Conservation (phyloP, 495 filamentous ascomycete genomes). For the Cladorrhinum samala region DNA sequence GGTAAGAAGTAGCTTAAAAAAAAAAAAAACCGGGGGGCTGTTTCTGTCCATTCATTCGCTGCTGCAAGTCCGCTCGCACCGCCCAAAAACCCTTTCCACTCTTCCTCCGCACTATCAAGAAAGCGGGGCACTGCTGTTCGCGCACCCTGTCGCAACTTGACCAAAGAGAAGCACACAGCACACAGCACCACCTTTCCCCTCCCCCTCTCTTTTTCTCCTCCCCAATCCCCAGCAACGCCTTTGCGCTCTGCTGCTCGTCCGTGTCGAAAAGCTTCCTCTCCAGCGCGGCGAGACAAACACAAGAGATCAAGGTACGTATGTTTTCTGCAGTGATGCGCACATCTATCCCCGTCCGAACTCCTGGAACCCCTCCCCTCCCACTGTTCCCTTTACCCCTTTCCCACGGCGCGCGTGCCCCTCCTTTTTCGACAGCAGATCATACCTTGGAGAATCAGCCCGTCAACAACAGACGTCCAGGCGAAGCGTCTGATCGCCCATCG, state of each 20-base stretch:
- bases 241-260: neutral
- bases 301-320: neutral
- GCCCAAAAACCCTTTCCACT: too few species aligned
- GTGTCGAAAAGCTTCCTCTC: neutral
- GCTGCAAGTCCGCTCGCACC: neutral
- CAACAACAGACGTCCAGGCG: constrained; percentile 9
- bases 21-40: neutral
- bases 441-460: neutral
- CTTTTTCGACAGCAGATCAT: neutral
- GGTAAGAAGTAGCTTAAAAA: neutral
- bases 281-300: neutral
- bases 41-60: constrained; percentile 5
- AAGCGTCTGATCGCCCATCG: constrained; percentile 27
- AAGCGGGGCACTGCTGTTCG: constrained; percentile 15
- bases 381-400: neutral
- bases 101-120: constrained; percentile 2
- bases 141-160: constrained; percentile 7
- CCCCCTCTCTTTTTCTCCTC: neutral
- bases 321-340: neutral
- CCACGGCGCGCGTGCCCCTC: neutral
- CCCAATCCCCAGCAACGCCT: neutral
- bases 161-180: neutral
- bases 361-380: too few species aligned
- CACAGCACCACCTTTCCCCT: neutral
- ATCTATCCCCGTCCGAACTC: neutral